These are phyloP conservation scores for Vicia sativa DNA, from an alignment of 306 rosid genomes.

Conservation along the genomic window DNA sequence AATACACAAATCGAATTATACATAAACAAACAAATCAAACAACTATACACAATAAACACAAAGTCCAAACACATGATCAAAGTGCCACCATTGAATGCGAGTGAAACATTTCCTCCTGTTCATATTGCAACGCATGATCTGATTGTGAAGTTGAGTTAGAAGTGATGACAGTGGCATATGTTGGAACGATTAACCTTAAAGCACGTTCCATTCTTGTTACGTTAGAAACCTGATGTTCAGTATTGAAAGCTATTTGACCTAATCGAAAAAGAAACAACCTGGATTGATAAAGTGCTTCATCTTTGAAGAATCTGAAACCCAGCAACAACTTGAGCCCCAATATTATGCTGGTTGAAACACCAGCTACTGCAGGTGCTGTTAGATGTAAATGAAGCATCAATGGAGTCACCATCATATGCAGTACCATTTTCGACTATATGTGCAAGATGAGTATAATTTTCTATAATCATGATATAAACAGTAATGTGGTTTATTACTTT, in stretches of 20 bases:
- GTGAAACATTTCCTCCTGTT: neutral
- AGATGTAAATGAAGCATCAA: constrained; percentile 37
- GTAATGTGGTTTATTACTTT: neutral
- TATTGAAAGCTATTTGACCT: constrained; percentile 43
- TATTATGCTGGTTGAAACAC: constrained; percentile 24
- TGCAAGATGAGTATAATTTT: neutral
- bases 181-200: constrained; percentile 25
- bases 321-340: constrained; percentile 46
- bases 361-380: constrained; percentile 32
- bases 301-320: constrained; percentile 39
- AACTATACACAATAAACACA: too few relatives aligned
- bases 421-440: constrained; percentile 12
- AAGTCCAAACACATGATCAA: neutral
- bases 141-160: neutral
- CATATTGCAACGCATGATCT: neutral
- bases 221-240: neutral
- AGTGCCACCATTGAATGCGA: neutral
- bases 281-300: constrained; percentile 36
- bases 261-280: constrained; percentile 62
- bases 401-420: constrained; percentile 33
- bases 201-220: constrained; percentile 50
- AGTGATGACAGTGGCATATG: neutral
- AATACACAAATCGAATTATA: neutral
- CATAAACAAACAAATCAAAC: neutral
- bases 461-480: too few relatives aligned